These are phyloP conservation scores for Geotrichum citri-aurantii DNA, from an alignment of 1,139 yeast genomes.

Conservation along the genomic window DNA sequence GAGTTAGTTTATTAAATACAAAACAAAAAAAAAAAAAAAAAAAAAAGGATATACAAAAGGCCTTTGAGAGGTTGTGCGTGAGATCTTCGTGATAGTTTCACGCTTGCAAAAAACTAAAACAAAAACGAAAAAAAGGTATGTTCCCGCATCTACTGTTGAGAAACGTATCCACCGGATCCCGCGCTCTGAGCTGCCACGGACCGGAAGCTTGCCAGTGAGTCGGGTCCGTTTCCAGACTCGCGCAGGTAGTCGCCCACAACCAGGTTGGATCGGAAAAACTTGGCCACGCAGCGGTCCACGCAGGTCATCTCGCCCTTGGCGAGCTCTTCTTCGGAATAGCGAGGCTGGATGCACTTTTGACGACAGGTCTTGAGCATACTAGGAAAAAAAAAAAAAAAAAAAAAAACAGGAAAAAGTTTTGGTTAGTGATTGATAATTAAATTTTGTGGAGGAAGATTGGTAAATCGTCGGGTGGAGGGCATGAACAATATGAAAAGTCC, in stretches of 20 bases:
- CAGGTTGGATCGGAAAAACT: constrained; percentile 61
- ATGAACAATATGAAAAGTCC: too few species aligned
- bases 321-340: constrained; percentile 74
- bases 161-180: not conserved
- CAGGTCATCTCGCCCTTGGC: constrained; percentile 73
- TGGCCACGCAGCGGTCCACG: constrained; percentile 70
- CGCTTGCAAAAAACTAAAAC: too few species aligned
- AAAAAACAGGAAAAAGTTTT: not conserved
- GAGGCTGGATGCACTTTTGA: constrained; percentile 65
- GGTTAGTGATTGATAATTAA: not conserved
- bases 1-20: too few species aligned
- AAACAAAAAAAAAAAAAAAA: too few species aligned
- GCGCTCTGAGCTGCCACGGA: constrained; percentile 10
- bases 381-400: not conserved
- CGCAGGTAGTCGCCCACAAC: constrained; percentile 52
- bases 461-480: too few species aligned
- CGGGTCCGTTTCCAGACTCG: constrained; percentile 25
- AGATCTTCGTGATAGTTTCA: too few species aligned
- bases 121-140: too few species aligned
- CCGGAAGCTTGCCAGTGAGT: constrained; percentile 18
- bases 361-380: constrained; percentile 53
- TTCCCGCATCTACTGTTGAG: not conserved
- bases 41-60: too few species aligned
- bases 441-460: not conserved
- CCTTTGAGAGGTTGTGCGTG: too few species aligned